Evolutionary conservation across 176 grass and related monocot genomes (phyloP), one percentile per base, ranked within the genome.

Genomic region (Rhipidocladum racemiflorum): DNA sequence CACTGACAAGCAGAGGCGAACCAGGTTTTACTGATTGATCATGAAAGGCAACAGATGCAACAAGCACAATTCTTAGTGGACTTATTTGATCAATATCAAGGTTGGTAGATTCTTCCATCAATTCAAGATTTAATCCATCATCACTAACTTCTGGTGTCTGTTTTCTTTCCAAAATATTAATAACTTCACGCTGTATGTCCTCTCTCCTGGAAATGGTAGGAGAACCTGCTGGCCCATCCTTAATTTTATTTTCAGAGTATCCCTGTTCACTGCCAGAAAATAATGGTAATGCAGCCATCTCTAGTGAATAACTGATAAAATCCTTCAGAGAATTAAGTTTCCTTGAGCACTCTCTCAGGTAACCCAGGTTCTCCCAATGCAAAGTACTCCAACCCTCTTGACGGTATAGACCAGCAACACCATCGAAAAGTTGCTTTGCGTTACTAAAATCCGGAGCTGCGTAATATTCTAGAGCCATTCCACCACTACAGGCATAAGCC

Each of bases 401-500:
- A 38, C 96, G 90, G 59, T 93, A 99, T 66, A 93, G 49, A 67
- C 71, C 87, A 84, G 87, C 89, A 82, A 90, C 80, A 78, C 67
- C 62, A 79, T 99, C 91, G 80, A 95, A 99, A 84, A 95, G 92
- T 70, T 95, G 82, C 35, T 93, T 99, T 62, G 91, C 88, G 2
- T 95, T 91, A 72, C 56, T 61, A 66, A 93, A 99, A 46, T 99
- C 91, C 17, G 87, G 91, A 39, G 89, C 85, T 34, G 88, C 68
- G 42, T 91, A 90, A 84, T 99, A 99, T 70, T 99, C 96, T 64
- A 85, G 89, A 46, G 96, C 96, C 96, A 99, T 99, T 78, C 92
- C 89, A 82, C 78, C 70, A 54, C 81, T 91, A 76, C 96, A 95
- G 27, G 70, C 72, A 72, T 70, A 91, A 84, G 91, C 96, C 86